Evolutionary conservation across 805 yeast species (phyloP).

Genomic region (Osmozyma mogii): DNA sequence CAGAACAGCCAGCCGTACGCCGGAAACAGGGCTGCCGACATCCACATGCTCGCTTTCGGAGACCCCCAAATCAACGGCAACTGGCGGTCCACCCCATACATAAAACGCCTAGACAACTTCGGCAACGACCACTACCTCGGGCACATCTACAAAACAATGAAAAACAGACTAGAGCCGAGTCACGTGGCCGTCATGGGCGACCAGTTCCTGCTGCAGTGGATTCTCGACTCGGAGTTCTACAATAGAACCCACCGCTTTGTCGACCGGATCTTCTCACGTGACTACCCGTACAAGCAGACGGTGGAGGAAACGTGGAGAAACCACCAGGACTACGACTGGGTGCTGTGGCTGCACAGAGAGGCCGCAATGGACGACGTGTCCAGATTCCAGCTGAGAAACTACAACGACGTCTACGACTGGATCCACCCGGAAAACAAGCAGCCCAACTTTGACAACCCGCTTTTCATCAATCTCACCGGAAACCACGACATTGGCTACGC

Average conservation of each 20-base stretch:
- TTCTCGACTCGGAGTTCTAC: conserved; percentile 75
- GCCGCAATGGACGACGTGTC: conserved; percentile 23
- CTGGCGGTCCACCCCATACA: conserved; percentile 61
- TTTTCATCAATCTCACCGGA: conserved; percentile 81
- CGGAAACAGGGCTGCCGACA: conserved; percentile 29
- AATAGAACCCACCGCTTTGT: conserved; percentile 70
- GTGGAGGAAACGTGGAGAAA: conserved; percentile 39
- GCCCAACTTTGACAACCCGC: conserved; percentile 45
- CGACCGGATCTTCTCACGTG: conserved; percentile 59
- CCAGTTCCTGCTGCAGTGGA: conserved; percentile 91
- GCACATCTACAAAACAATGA: conserved; percentile 68
- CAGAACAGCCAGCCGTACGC: conserved; percentile 5
- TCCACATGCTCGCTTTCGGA: conserved; percentile 77
- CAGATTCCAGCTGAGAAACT: conserved; percentile 32
- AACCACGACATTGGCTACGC: conserved; percentile 95
- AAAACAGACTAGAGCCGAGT: conserved; percentile 55
- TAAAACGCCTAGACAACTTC: conserved; percentile 70
- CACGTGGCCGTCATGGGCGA: conserved; percentile 92
- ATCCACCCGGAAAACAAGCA: conserved; percentile 19
- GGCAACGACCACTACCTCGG: conserved; percentile 90
- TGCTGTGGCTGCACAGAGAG: conserved; percentile 37
- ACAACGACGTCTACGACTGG: conserved; percentile 64
- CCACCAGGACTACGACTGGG: conserved; percentile 54
- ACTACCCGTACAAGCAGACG: conserved; percentile 39
- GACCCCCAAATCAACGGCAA: conserved; percentile 96